Percentiles rank a stretch among this genome's conserved stretches.
Conservation (phyloP, 176 grass and related monocot genomes). For the Phoenix roebelenii region DNA sequence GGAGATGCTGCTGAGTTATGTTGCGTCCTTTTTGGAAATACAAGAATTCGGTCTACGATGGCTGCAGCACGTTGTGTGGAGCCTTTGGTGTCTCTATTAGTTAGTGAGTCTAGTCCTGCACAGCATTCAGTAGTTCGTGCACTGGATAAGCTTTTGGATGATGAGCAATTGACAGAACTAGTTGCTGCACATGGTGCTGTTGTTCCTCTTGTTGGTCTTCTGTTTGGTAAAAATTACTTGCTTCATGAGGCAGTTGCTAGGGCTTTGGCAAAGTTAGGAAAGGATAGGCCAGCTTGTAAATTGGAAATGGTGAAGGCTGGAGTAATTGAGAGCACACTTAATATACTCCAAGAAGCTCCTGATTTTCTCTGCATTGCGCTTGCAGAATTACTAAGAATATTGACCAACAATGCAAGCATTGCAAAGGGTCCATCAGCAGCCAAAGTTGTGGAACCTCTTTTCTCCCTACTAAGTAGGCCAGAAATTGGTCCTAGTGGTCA, state of each 20-base stretch:
- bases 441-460: slow-evolving; percentile 90
- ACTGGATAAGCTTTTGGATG: slow-evolving; percentile 93
- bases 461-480: slow-evolving; percentile 71
- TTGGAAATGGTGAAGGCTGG: slow-evolving; percentile 96
- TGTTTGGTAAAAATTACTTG: slow-evolving; percentile 84
- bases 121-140: slow-evolving; percentile 94
- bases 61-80: slow-evolving; percentile 90
- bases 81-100: slow-evolving; percentile 73
- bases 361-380: slow-evolving; percentile 91
- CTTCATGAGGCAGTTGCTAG: slow-evolving; percentile 88
- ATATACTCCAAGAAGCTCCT: slow-evolving; percentile 87
- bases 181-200: slow-evolving; percentile 83
- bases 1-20: slow-evolving; percentile 95
- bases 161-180: slow-evolving; percentile 86
- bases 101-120: slow-evolving; percentile 67
- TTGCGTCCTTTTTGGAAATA: slow-evolving; percentile 87
- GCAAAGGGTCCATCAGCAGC: slow-evolving; percentile 93
- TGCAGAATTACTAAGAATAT: slow-evolving; percentile 88
- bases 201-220: slow-evolving; percentile 78
- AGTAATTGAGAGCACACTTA: slow-evolving; percentile 93
- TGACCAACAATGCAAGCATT: slow-evolving; percentile 97
- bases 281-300: slow-evolving; percentile 90
- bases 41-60: slow-evolving; percentile 89
- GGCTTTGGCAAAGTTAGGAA: slow-evolving; percentile 89
- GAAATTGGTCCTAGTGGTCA: slow-evolving; percentile 87